Evolutionary conservation across 2,329 filamentous ascomycete genomes (phyloP).

Genomic region (Fusarium sambucinum): DNA sequence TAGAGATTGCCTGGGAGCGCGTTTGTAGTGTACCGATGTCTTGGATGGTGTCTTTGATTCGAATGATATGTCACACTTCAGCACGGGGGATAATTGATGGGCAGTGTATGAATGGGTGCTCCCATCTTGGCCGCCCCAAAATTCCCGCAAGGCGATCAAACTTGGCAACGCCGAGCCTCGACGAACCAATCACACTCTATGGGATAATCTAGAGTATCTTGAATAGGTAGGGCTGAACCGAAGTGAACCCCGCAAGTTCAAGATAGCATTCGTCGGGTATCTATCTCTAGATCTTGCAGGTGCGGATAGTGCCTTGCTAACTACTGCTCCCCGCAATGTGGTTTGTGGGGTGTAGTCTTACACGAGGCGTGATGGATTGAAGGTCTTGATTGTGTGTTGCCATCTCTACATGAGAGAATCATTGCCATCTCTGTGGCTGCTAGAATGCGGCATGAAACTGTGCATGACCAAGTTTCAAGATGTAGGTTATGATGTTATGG

Average conservation of each 20-base stretch:
- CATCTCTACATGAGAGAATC: too few species aligned
- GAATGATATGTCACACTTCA: too few species aligned
- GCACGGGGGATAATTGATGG: too few species aligned
- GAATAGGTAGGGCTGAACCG: background rate
- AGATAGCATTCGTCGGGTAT: slow-evolving; percentile 2
- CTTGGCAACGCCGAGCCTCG: background rate
- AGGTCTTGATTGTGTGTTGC: background rate
- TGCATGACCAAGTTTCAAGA: background rate
- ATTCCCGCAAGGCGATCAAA: background rate
- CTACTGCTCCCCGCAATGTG: background rate
- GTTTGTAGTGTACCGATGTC: too few species aligned
- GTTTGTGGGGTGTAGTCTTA: background rate
- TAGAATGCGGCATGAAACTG: background rate
- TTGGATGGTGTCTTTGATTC: too few species aligned
- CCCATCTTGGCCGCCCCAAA: background rate
- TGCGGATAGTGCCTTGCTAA: slow-evolving; percentile 3
- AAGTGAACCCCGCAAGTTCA: background rate
- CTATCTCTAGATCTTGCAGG: slow-evolving; percentile 2
- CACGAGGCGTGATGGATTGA: too few species aligned
- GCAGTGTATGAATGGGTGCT: background rate
- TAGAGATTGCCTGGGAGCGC: too few species aligned
- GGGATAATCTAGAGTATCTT: background rate
- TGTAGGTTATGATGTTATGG: background rate
- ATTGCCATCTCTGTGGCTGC: background rate
- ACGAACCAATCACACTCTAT: slow-evolving; percentile 13